Base-by-base conservation (phyloP, 768 basidiomycete species). In the Multifurca ochricompacta region DNA sequence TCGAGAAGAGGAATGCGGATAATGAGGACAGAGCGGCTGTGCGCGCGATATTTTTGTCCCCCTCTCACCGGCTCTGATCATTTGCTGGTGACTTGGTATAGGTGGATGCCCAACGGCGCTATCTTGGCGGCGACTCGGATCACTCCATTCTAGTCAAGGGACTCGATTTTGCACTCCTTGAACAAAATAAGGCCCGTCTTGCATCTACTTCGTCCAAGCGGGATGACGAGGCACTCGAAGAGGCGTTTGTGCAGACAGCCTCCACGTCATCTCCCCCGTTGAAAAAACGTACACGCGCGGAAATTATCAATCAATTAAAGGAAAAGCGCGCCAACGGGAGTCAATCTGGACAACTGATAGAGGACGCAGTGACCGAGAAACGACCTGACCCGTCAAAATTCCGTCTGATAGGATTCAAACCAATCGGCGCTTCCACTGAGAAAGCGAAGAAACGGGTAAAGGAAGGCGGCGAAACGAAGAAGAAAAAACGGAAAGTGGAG, bases 121-220 rank as follows among this genome's bases (percentile, higher is more conserved):
- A 87, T 66, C 78, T 92, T 5, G 91, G 91, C 16, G 89, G 91
- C 34, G 90, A 95, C 66, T 80, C 82, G 37, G 77, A 87, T 54
- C 91, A 94, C 66, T 83, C 89, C 10, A 78, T 93, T 53, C 79
- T 93, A 10, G 89, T 93, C 37, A 95, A 92, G 64, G 91, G 91
- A 25, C 81, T 97, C 42, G 94, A 97, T 65, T 77, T 85, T 60
- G 85, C 90, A 0, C 77, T 96, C 6, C 74, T 96, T 14, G 87
- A 91, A 63, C 87, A 91, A 61, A 83, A 87, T 59, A 91, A 83
- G 68, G 84, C 85, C 3, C 81, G 83, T 35, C 73, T 72, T 1
- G 70, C 74, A 3, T 67, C 73, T n/a, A 52, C 56, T 18, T 50
- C 63, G 16, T 72, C 78, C 13, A 72, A 75, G 4, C 83, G 83